phyloP scores from a whole-genome alignment of 495 filamentous ascomycete genomes.

The Aspergillus funiculosus region DNA sequence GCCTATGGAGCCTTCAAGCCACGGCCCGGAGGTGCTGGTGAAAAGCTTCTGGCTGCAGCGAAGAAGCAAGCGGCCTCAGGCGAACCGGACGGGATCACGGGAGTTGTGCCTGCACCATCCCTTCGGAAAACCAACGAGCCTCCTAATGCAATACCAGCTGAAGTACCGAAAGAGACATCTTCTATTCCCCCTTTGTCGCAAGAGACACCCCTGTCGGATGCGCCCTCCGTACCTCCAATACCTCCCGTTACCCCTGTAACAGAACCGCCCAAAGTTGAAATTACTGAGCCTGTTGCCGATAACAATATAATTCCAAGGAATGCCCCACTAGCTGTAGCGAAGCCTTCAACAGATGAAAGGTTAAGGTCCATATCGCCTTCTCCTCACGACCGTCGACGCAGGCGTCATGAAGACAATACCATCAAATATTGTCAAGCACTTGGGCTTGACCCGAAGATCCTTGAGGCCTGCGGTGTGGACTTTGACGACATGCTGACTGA shows the following conservation, averaged over 20 bases:
- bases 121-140: slow-evolving; percentile 34
- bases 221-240: no score
- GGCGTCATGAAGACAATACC: slow-evolving; percentile 66
- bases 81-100: slow-evolving; percentile 80
- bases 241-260: no score
- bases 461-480: slow-evolving; percentile 63
- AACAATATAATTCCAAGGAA: slow-evolving; percentile 36
- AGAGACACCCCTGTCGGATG: slow-evolving; percentile 14
- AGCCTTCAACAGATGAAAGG: slow-evolving; percentile 22
- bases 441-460: slow-evolving; percentile 62
- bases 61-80: slow-evolving; percentile 46
- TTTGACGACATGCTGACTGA: slow-evolving; percentile 77
- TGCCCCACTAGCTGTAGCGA: slow-evolving; percentile 19
- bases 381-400: slow-evolving; percentile 46
- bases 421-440: slow-evolving; percentile 71
- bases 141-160: slow-evolving; percentile 10
- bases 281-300: slow-evolving; percentile 29
- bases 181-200: slow-evolving; percentile 4
- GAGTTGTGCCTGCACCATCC: slow-evolving; percentile 74
- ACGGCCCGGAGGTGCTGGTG: slow-evolving; percentile 72
- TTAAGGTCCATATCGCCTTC: slow-evolving; percentile 37
- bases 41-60: slow-evolving; percentile 53
- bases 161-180: slow-evolving; percentile 14
- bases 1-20: slow-evolving; percentile 82
- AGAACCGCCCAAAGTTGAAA: slow-evolving; percentile 38